Percentiles rank a stretch among this genome's conserved stretches.
Evolutionary conservation across 2,329 filamentous ascomycete species (phyloP).

Genomic region (Microcera coccophila): DNA sequence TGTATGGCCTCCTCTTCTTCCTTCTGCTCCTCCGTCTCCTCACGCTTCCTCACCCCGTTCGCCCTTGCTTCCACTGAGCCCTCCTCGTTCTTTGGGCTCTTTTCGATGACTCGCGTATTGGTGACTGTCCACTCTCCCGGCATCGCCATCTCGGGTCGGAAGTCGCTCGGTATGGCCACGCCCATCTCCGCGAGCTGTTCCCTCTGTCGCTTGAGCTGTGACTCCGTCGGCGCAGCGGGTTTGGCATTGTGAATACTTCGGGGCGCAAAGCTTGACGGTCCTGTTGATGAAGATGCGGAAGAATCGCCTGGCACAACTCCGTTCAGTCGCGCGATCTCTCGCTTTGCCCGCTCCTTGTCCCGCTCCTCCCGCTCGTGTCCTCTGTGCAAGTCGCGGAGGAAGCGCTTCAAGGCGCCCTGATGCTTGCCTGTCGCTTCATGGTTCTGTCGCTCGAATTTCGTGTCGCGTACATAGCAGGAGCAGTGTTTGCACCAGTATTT

Average conservation of each 20-base stretch:
- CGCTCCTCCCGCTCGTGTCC: constrained; percentile 75
- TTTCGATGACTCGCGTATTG: constrained; percentile 56
- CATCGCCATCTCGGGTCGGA: constrained; percentile 77
- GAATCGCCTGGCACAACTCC: constrained; percentile 59
- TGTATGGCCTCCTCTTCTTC: constrained; percentile 58
- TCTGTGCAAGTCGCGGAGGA: constrained; percentile 83
- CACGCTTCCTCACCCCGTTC: constrained; percentile 60
- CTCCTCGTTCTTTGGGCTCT: constrained; percentile 34
- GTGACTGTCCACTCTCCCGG: constrained; percentile 82
- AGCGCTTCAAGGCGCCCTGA: constrained; percentile 81
- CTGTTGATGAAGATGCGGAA: constrained; percentile 31
- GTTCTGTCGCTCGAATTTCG: constrained; percentile 80
- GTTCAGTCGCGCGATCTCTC: constrained; percentile 82
- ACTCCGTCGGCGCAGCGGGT: constrained; percentile 37
- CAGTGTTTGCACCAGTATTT: constrained; percentile 99
- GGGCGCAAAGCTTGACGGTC: constrained; percentile 13
- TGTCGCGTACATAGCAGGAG: constrained; percentile 84
- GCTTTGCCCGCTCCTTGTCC: constrained; percentile 76
- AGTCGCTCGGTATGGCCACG: constrained; percentile 74
- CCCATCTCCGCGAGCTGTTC: constrained; percentile 86
- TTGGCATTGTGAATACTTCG: constrained; percentile 1
- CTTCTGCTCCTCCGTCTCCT: constrained; percentile 55
- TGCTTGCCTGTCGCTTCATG: constrained; percentile 85
- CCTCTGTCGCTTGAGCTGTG: constrained; percentile 76
- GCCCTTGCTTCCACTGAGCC: constrained; percentile 45